Percentiles rank a stretch among this genome's conserved stretches.
Conservation (phyloP, 2,329 filamentous ascomycete genomes). For the Penicillium palitans region DNA sequence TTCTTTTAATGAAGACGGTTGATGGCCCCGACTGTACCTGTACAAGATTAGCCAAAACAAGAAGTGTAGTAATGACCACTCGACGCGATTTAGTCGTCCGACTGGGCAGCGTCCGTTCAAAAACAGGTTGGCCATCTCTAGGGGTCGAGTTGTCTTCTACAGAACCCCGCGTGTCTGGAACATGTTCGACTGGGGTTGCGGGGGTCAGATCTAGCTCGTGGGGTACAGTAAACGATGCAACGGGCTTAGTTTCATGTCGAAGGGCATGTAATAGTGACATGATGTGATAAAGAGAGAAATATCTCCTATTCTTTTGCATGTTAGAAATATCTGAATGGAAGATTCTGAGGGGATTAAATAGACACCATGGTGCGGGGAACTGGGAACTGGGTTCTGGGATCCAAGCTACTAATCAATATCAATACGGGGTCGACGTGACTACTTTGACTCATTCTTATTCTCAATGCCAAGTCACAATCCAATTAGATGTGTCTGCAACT, state of each 20-base stretch:
- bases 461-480: not conserved
- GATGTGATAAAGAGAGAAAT: not conserved
- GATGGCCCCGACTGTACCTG: slow-evolving; percentile 18
- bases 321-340: not conserved
- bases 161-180: not conserved
- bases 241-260: not conserved
- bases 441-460: not conserved
- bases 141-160: not conserved
- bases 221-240: not conserved
- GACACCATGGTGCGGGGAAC: not conserved
- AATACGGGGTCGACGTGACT: not conserved
- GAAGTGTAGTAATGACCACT: slow-evolving; percentile 22
- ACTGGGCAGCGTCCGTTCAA: slow-evolving; percentile 19
- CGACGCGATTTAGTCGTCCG: slow-evolving; percentile 20
- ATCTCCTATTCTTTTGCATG: too few relatives aligned
- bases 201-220: not conserved
- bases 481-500: not conserved
- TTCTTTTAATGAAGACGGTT: not conserved
- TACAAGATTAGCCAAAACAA: slow-evolving; percentile 29
- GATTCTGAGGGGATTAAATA: not conserved
- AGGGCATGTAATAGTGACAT: slow-evolving; percentile 4
- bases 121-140: slow-evolving; percentile 18
- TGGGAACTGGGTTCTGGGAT: too few relatives aligned
- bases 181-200: not conserved
- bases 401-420: not conserved